phyloP scores from a whole-genome alignment of 441 rosid genomes.

The Biscutella auriculata region DNA sequence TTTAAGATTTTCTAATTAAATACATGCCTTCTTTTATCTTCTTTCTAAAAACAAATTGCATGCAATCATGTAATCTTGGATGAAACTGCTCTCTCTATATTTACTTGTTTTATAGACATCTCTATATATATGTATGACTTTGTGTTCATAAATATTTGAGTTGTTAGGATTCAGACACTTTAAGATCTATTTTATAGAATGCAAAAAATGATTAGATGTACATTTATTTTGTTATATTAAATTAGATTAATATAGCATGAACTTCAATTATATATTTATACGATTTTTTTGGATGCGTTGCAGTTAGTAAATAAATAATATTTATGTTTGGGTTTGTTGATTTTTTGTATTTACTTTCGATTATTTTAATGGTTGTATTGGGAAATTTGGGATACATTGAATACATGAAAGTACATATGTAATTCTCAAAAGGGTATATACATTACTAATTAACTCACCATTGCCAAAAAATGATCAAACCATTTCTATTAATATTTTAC shows the following conservation, averaged over 20 bases:
- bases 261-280: neutral
- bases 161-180: neutral
- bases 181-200: neutral
- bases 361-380: neutral
- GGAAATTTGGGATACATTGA: neutral
- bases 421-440: neutral
- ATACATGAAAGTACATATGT: neutral
- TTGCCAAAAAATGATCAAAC: no score
- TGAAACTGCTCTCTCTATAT: neutral
- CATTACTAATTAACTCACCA: no score
- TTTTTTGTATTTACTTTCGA: neutral
- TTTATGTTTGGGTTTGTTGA: neutral
- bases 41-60: no score
- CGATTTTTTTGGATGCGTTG: neutral
- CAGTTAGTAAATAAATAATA: neutral
- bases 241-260: neutral
- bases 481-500: no score
- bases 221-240: neutral
- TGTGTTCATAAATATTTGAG: neutral
- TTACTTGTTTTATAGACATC: neutral
- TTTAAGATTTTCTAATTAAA: neutral
- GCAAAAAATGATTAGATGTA: neutral
- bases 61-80: conserved; percentile 2
- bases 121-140: neutral
- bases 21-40: no score